Percentiles rank a stretch among this genome's conserved stretches.
Evolutionary conservation across 768 basidiomycete genomes (phyloP).

Genomic region (Termitomyces sp.): DNA sequence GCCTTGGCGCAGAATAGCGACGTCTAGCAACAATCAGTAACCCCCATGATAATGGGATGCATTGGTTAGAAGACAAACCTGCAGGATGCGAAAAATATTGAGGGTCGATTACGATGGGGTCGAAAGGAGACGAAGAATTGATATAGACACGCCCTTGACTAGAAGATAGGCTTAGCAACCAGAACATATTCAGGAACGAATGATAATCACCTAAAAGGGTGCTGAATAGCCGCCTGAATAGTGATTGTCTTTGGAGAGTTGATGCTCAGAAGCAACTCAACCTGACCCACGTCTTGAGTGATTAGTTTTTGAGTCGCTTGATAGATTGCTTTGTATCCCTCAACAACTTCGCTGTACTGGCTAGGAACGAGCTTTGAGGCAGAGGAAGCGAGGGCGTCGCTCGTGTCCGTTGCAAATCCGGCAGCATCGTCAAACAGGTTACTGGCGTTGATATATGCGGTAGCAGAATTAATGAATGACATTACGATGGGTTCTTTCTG

Average conservation of each 20-base stretch:
- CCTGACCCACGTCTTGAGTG: constrained; percentile 39
- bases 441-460: constrained; percentile 54
- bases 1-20: constrained; percentile 50
- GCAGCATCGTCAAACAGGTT: constrained; percentile 31
- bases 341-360: constrained; percentile 7
- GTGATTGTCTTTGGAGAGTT: constrained; percentile 35
- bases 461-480: constrained; percentile 62
- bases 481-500: constrained; percentile 34
- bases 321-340: constrained; percentile 56
- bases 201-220: constrained; percentile 45
- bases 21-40: constrained; percentile 24
- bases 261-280: constrained; percentile 51
- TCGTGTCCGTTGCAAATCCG: constrained; percentile 3
- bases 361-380: constrained; percentile 9
- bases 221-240: constrained; percentile 66
- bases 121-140: constrained; percentile 56
- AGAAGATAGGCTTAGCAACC: constrained; percentile 1
- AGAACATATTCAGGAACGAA: background rate
- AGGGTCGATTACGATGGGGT: constrained; percentile 60
- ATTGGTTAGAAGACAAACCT: constrained; percentile 24
- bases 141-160: constrained; percentile 61
- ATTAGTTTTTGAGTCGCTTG: constrained; percentile 37
- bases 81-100: constrained; percentile 56
- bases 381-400: constrained; percentile 4
- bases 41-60: background rate